These are phyloP conservation scores for Forsythia suspensa DNA, from an alignment of 257 asterid genomes.

Conservation along the genomic window DNA sequence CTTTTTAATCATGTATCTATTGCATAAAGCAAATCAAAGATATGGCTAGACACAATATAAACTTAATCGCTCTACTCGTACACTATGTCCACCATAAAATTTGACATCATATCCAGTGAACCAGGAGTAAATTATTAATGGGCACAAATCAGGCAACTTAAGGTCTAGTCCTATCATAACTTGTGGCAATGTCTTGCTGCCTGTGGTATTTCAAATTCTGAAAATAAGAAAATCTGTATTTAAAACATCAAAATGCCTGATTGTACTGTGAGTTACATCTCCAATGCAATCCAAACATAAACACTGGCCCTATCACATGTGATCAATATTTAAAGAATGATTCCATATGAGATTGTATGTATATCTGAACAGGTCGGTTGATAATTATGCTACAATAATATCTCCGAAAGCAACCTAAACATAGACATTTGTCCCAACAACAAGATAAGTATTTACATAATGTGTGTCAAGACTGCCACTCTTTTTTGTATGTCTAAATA, in stretches of 20 bases:
- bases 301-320: neutral
- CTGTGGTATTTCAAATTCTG: neutral
- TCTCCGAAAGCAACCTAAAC: neutral
- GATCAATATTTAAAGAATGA: neutral
- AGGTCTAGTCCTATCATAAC: neutral
- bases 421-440: neutral
- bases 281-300: neutral
- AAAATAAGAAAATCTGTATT: neutral
- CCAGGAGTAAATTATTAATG: neutral
- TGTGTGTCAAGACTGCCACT: neutral
- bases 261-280: neutral
- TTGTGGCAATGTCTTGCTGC: neutral
- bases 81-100: neutral
- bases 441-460: neutral
- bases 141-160: neutral
- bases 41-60: neutral
- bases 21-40: neutral
- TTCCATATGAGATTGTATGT: neutral
- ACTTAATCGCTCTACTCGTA: neutral
- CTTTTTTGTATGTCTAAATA: neutral
- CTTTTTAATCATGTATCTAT: neutral
- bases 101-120: neutral
- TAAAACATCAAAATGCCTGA: neutral
- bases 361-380: neutral
- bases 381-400: neutral